A percentile compares a stretch with the other conserved stretches of the same genome.
phyloP scores from a whole-genome alignment of 441 rosid genomes.

The Euphorbia celastroides region DNA sequence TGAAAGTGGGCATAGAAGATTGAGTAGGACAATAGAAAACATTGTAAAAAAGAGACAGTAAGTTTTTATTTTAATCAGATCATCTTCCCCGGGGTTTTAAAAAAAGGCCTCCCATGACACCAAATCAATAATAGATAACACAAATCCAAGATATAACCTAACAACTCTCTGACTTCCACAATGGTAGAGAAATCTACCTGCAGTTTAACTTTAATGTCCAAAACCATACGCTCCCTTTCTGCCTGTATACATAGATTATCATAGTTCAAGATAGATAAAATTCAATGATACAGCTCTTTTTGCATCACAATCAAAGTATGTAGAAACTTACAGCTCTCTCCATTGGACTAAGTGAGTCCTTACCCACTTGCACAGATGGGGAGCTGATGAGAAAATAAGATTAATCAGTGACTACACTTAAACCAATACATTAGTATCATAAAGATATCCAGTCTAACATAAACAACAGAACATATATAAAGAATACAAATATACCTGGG shows the following conservation, averaged over 20 bases:
- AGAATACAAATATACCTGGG: constrained; percentile 55
- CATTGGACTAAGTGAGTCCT: constrained; percentile 71
- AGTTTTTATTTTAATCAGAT: constrained; percentile 1
- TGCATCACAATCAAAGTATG: constrained; percentile 22
- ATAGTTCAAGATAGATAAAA: constrained; percentile 13
- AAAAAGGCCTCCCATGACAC: neutral
- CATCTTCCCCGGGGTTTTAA: neutral
- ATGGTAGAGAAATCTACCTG: constrained; percentile 47
- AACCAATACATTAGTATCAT: constrained; percentile 1
- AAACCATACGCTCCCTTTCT: constrained; percentile 96
- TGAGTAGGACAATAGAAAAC: neutral
- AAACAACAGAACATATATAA: constrained; percentile 18
- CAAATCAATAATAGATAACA: neutral
- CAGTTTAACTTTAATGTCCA: constrained; percentile 97
- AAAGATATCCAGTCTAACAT: constrained; percentile 11
- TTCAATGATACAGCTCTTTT: constrained; percentile 13
- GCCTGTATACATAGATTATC: constrained; percentile 47
- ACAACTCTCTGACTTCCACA: neutral
- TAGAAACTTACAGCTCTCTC: constrained; percentile 94
- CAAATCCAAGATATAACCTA: constrained; percentile 12
- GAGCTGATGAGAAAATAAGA: constrained; percentile 51
- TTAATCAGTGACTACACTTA: constrained; percentile 12
- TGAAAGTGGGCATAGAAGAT: neutral
- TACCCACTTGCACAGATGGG: constrained; percentile 55
- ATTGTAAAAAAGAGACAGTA: neutral